These are phyloP conservation scores for Phascolomyces articulosus DNA, from an alignment of 371 early-diverging fungal genomes.

Conservation along the genomic window DNA sequence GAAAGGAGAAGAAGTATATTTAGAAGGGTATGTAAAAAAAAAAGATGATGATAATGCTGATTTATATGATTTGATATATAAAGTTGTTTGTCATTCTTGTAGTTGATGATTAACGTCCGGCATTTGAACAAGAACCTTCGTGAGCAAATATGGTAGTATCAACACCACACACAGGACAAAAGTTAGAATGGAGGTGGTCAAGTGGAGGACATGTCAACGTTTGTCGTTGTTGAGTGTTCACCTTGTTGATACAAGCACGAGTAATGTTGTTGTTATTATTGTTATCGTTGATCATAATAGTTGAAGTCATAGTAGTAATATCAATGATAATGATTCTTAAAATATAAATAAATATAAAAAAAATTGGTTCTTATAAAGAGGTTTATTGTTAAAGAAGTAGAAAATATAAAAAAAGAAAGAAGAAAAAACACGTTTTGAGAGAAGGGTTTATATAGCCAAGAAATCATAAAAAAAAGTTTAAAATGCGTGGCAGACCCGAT, in stretches of 20 bases:
- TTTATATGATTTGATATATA: no score
- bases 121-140: constrained; percentile 18
- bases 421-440: background rate
- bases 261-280: background rate
- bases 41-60: background rate
- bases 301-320: no score
- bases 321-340: no score
- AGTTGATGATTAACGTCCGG: background rate
- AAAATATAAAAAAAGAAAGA: background rate
- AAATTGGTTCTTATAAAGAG: background rate
- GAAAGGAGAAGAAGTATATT: background rate
- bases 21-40: constrained; percentile 2
- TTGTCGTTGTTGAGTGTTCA: background rate
- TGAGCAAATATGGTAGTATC: constrained; percentile 17
- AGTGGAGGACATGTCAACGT: background rate
- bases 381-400: background rate
- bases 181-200: background rate
- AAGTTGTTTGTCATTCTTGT: no score
- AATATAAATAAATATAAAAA: no score
- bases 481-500: no score
- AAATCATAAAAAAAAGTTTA: background rate
- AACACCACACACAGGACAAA: constrained; percentile 21
- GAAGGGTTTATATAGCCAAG: background rate
- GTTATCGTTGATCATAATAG: background rate
- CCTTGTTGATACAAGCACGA: background rate